A percentile compares a stretch with the other conserved stretches of the same genome.
These are phyloP conservation scores for Exophiala oligosperma DNA, from an alignment of 2,329 filamentous ascomycete species.

Conservation along the genomic window DNA sequence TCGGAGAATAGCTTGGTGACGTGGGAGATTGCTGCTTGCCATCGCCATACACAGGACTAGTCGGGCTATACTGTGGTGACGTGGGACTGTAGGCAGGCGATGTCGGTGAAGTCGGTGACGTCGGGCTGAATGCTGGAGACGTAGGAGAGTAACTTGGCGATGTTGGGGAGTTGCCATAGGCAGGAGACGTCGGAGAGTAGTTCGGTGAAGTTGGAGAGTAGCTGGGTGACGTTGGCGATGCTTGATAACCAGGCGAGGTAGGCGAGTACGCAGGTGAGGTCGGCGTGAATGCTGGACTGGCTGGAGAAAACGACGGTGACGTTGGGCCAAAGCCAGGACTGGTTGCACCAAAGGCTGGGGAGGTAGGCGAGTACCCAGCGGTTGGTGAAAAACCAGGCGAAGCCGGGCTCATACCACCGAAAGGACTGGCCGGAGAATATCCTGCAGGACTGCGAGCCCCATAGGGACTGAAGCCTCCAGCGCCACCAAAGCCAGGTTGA, in stretches of 20 bases:
- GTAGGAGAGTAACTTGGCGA: conserved; percentile 63
- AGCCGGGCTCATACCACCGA: conserved; percentile 66
- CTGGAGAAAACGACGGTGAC: conserved; percentile 55
- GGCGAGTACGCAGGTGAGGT: conserved; percentile 69
- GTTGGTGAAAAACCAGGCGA: conserved; percentile 67
- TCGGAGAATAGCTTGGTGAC: conserved; percentile 58
- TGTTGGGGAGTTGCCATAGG: conserved; percentile 36
- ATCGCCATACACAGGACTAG: conserved; percentile 46
- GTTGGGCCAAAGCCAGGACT: conserved; percentile 55
- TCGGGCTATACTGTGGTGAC: conserved; percentile 61
- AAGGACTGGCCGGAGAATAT: conserved; percentile 71
- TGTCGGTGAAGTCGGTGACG: conserved; percentile 68
- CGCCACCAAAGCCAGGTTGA: conserved; percentile 65
- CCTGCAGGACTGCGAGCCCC: conserved; percentile 63
- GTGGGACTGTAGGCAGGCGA: conserved; percentile 67
- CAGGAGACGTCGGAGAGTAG: conserved; percentile 57
- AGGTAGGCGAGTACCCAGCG: conserved; percentile 71
- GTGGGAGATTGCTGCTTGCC: conserved; percentile 48
- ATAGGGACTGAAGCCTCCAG: conserved; percentile 66
- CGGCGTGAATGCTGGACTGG: conserved; percentile 63
- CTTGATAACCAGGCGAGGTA: conserved; percentile 64
- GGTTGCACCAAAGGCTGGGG: conserved; percentile 62
- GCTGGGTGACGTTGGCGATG: conserved; percentile 72
- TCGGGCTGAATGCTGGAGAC: conserved; percentile 63
- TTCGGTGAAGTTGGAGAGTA: conserved; percentile 61